phyloP scores from a whole-genome alignment of 2,329 filamentous ascomycete species.

The Xylariaceae sp. region DNA sequence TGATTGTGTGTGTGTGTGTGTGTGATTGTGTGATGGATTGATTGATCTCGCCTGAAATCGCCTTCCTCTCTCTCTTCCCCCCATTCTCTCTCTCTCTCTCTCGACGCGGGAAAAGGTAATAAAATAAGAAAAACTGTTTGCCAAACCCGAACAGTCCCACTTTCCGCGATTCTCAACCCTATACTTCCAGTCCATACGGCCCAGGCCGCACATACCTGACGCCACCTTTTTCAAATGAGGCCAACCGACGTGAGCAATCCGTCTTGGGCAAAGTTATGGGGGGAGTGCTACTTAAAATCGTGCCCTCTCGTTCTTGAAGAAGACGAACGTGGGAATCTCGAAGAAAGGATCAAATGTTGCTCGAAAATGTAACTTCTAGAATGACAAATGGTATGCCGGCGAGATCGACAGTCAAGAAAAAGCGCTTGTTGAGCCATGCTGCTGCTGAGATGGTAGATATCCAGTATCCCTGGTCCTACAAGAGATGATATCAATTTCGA shows the following conservation, averaged over 20 bases:
- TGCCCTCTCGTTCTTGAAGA: slow-evolving; percentile 17
- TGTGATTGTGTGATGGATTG: too few species aligned
- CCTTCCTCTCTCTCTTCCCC: not conserved
- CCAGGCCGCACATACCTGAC: not conserved
- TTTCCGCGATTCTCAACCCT: not conserved
- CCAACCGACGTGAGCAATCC: not conserved
- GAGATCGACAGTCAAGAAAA: slow-evolving; percentile 20
- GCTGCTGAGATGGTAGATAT: slow-evolving; percentile 26
- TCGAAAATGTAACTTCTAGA: slow-evolving; percentile 13
- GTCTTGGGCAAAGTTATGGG: not conserved
- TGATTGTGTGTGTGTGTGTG: too few species aligned
- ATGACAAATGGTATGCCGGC: slow-evolving; percentile 21
- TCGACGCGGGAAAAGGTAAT: too few species aligned
- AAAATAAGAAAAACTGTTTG: too few species aligned
- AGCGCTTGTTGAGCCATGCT: slow-evolving; percentile 14
- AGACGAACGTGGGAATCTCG: slow-evolving; percentile 5
- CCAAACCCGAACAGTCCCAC: too few species aligned
- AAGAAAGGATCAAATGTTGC: slow-evolving; percentile 17
- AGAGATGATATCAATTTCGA: slow-evolving; percentile 14
- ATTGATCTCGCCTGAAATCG: not conserved
- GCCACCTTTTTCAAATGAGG: not conserved
- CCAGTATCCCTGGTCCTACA: slow-evolving; percentile 32
- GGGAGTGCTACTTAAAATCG: not conserved
- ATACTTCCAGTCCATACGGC: not conserved
- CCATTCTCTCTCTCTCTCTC: too few species aligned